Evolutionary conservation across 129 eudicot genomes (phyloP).

Genomic region (Smallanthus sonchifolius): DNA sequence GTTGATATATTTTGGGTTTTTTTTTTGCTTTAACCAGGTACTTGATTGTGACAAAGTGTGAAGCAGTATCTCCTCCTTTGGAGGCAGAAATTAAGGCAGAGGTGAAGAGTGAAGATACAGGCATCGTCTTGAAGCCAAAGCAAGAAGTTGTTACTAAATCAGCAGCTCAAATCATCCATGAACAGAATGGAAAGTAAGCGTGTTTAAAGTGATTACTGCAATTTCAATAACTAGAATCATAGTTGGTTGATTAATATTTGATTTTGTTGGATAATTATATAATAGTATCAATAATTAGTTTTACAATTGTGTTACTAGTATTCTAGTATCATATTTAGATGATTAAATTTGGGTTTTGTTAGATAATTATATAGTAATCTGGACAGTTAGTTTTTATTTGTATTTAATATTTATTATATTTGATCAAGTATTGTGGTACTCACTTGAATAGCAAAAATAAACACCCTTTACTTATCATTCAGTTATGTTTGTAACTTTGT

Average conservation of each 20-base stretch:
- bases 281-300: not conserved
- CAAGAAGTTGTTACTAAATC: constrained; percentile 72
- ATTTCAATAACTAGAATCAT: not conserved
- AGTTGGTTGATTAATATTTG: not conserved
- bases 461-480: not conserved
- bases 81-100: constrained; percentile 57
- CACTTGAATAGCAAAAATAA: not conserved
- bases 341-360: too few species aligned
- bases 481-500: not conserved
- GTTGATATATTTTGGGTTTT: not conserved
- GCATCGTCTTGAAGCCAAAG: constrained; percentile 42
- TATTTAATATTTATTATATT: not conserved
- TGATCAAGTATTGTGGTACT: not conserved
- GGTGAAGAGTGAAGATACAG: constrained; percentile 37
- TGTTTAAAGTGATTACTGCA: not conserved
- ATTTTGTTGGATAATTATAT: not conserved
- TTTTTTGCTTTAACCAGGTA: constrained; percentile 40
- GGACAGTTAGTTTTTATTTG: too few species aligned
- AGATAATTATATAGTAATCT: too few species aligned
- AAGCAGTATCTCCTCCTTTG: constrained; percentile 78
- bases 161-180: constrained; percentile 86
- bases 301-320: not conserved
- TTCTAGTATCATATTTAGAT: too few species aligned
- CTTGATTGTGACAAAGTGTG: constrained; percentile 72
- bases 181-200: constrained; percentile 79